phyloP scores from a whole-genome alignment of 805 yeast genomes.

The Candida alai region DNA sequence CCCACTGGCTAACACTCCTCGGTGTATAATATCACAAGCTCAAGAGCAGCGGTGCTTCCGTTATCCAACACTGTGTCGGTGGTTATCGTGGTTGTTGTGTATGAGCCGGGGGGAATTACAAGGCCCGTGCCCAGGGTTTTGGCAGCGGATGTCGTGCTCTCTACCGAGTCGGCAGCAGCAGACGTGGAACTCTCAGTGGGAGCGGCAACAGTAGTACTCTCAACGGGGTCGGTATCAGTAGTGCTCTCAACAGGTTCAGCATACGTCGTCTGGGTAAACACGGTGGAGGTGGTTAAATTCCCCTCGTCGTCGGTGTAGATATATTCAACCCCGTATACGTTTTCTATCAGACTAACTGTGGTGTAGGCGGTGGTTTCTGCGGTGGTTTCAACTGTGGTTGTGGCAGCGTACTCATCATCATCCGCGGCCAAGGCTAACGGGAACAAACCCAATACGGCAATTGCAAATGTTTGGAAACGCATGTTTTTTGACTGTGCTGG shows the following conservation, averaged over 20 bases:
- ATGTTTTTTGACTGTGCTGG: neutral
- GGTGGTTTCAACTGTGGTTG: constrained; percentile 24
- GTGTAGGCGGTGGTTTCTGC: constrained; percentile 29
- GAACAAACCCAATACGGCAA: constrained; percentile 2
- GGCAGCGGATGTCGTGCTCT: constrained; percentile 4
- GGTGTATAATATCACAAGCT: constrained; percentile 21
- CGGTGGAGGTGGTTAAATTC: constrained; percentile 24
- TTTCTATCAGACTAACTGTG: constrained; percentile 23
- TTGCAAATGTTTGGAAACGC: constrained; percentile 2
- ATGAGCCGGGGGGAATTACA: constrained; percentile 17
- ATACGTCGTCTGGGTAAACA: constrained; percentile 12
- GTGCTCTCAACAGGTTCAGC: constrained; percentile 5
- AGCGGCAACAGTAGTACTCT: constrained; percentile 4
- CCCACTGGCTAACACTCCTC: constrained; percentile 12
- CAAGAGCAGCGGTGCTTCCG: constrained; percentile 20
- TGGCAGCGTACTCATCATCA: constrained; percentile 12
- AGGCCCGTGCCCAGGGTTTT: constrained; percentile 12
- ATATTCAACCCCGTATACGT: constrained; percentile 25
- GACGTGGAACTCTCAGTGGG: neutral
- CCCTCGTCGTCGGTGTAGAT: constrained; percentile 29
- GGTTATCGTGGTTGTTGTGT: constrained; percentile 14
- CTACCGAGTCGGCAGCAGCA: constrained; percentile 1
- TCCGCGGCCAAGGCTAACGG: constrained; percentile 1
- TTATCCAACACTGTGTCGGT: constrained; percentile 14
- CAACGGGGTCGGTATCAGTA: neutral